Percentiles rank a stretch among this genome's conserved stretches.
phyloP scores from a whole-genome alignment of 2,329 filamentous ascomycete genomes.

The Epichloe baconii region DNA sequence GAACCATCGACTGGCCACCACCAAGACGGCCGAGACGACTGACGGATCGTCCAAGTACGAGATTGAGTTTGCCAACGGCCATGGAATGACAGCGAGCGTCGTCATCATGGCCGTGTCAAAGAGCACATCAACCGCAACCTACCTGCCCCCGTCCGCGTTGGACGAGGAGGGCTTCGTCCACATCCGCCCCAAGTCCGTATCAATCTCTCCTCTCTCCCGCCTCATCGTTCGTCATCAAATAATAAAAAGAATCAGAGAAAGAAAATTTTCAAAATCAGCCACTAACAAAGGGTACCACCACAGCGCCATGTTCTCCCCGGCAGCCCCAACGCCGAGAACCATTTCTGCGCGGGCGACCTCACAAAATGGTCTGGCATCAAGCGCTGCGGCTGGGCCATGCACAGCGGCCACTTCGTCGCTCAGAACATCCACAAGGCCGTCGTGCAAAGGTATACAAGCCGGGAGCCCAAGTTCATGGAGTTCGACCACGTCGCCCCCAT shows the following conservation, averaged over 20 bases:
- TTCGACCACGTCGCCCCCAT: constrained; percentile 45
- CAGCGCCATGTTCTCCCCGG: constrained; percentile 28
- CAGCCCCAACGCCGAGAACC: constrained; percentile 42
- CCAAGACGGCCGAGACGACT: constrained; percentile 29
- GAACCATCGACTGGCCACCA: constrained; percentile 40
- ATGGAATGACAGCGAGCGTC: constrained; percentile 45
- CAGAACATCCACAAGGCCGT: constrained; percentile 55
- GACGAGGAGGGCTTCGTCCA: constrained; percentile 53
- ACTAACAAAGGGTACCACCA: background rate
- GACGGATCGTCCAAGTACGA: constrained; percentile 29
- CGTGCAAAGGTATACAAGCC: constrained; percentile 25
- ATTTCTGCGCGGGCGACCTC: constrained; percentile 60
- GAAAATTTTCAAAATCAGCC: background rate
- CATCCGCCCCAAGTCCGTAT: constrained; percentile 39
- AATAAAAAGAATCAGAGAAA: too few species aligned
- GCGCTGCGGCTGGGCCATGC: constrained; percentile 63
- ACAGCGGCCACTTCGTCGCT: constrained; percentile 54
- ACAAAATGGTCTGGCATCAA: constrained; percentile 66
- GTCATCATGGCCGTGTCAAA: constrained; percentile 59
- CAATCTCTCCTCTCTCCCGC: background rate
- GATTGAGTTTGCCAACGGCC: constrained; percentile 47
- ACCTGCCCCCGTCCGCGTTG: constrained; percentile 45
- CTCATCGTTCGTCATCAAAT: too few species aligned
- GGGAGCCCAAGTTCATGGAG: constrained; percentile 32
- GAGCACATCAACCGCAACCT: constrained; percentile 47